Base-by-base conservation (phyloP, 495 filamentous ascomycete genomes). In the Trichoderma erinaceum region DNA sequence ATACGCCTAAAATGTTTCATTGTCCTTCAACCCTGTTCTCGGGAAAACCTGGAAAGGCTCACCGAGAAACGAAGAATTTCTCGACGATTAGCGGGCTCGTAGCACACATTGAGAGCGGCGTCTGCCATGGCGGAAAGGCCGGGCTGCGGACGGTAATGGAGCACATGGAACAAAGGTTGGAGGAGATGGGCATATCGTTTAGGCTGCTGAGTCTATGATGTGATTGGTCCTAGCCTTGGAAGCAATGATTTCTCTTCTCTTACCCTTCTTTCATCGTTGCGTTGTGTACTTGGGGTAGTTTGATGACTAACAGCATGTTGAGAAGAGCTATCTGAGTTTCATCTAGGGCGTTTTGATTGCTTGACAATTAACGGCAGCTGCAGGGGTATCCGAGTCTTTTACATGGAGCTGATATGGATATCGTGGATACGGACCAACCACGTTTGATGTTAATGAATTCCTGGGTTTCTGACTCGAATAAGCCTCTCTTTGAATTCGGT, bases 71-170 rank as follows among this genome's bases (percentile, higher is more conserved):
- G 56, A 61, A 15, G 27, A 7, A 61, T 15, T 61, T 61, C n/a
- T 32, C 23, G 16, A 61, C 56, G 3, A 3, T 61, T 3, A 61
- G 56, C 13, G 56, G 56, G 12, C 56, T 61, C 23, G 4, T 61
- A 15, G 56, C 56, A 13, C 56, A 61, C 56, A 29, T 61, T 61
- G 56, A 61, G 27, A 61, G 56, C 13, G 56, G 25, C 13, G 56
- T 25, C 27, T 61, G 56, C 3, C 56, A 25, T 32, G 23, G 56
- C 25, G 56, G 56, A 13, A 32, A 61, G 0, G 12, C 23, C 5
- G 27, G 56, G 4, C 25, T 61, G 56, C 23, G 23, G 16, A 32
- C 3, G 0, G 56, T 61, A 25, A 29, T 61, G 56, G 12, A 15
- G 25, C n/a, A 61, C 27, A 15, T 61, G 56, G 56, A 61, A 21